phyloP scores from a whole-genome alignment of 352 stramenopile genomes.

The Phytophthora gonapodyides region DNA sequence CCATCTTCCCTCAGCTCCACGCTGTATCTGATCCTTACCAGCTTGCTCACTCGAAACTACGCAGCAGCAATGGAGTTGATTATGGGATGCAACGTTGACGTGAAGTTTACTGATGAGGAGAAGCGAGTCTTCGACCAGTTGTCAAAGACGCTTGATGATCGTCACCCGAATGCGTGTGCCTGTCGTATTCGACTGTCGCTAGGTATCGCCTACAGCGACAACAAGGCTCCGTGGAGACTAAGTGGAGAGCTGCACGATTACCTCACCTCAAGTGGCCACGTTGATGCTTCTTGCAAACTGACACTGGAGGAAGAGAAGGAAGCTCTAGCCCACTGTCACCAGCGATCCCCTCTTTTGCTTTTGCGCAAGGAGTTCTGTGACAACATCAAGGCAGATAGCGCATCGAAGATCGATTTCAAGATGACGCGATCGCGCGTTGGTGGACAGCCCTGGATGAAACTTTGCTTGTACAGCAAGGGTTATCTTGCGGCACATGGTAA shows the following conservation, averaged over 20 bases:
- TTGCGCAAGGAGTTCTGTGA: constrained; percentile 75
- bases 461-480: constrained; percentile 74
- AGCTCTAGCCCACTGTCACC: constrained; percentile 76
- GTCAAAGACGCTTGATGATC: constrained; percentile 94
- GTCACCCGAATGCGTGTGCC: constrained; percentile 95
- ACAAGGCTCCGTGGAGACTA: constrained; percentile 91
- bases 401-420: constrained; percentile 60
- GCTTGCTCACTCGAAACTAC: constrained; percentile 96
- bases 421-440: constrained; percentile 72
- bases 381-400: constrained; percentile 35
- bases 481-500: constrained; percentile 80
- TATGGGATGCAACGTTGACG: constrained; percentile 96
- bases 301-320: constrained; percentile 96
- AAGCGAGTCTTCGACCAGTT: constrained; percentile 98
- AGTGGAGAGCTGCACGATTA: constrained; percentile 87
- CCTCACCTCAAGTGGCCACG: constrained; percentile 86
- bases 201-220: constrained; percentile 89
- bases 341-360: constrained; percentile 67
- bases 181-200: constrained; percentile 92
- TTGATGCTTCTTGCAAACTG: constrained; percentile 93
- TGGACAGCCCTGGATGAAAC: constrained; percentile 85
- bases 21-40: constrained; percentile 98
- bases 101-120: constrained; percentile 95
- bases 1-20: constrained; percentile 96
- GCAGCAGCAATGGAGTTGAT: constrained; percentile 96